Evolutionary conservation across 441 rosid genomes (phyloP).

Genomic region (Gossypium schwendimanii): DNA sequence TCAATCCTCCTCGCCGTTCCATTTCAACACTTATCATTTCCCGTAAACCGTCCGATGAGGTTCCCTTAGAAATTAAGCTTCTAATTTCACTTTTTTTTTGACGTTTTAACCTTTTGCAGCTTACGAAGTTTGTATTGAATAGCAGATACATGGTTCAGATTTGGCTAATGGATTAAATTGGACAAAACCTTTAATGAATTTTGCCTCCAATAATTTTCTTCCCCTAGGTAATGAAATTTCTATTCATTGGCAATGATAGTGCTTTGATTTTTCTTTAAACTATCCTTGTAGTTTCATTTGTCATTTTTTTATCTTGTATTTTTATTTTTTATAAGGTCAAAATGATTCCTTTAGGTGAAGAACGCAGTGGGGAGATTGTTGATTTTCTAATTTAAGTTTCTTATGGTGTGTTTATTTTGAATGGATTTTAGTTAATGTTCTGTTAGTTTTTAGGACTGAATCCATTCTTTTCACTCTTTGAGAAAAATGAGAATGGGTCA

Average conservation of each 20-base stretch:
- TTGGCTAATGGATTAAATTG: conserved; percentile 23
- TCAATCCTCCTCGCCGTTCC: conserved; percentile 17
- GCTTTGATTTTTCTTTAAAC: not conserved
- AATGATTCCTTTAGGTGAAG: not conserved
- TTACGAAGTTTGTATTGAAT: conserved; percentile 12
- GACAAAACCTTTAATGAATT: conserved; percentile 41
- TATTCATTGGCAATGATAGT: not conserved
- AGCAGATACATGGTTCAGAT: conserved; percentile 31
- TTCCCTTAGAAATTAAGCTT: not conserved
- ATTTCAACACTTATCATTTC: conserved; percentile 35
- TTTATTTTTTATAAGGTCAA: not conserved
- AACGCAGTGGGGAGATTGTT: not conserved
- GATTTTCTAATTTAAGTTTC: not conserved
- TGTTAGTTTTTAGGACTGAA: not conserved
- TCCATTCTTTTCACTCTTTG: not conserved
- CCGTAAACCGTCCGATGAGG: conserved; percentile 39
- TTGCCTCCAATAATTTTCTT: conserved; percentile 62
- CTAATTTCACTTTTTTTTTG: not conserved
- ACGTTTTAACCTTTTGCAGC: not conserved
- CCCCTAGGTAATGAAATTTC: conserved; percentile 48
- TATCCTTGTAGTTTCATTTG: no score
- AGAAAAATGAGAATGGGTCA: not conserved
- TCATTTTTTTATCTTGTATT: not conserved
- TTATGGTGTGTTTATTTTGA: not conserved
- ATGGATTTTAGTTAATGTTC: not conserved